phyloP scores from a whole-genome alignment of 164 flowering plant genomes.

The Akebia trifoliata region DNA sequence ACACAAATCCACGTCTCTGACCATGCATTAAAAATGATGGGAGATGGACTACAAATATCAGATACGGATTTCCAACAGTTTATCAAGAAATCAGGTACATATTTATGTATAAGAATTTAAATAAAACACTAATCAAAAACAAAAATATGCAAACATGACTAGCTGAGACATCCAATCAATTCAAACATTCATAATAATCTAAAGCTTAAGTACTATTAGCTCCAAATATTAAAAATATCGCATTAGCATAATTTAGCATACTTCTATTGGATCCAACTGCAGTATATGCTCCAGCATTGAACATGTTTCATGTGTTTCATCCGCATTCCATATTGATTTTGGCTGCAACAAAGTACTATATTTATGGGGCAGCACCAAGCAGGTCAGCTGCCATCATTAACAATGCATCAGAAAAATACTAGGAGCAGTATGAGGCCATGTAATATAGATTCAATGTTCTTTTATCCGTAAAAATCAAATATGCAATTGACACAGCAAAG shows the following conservation, averaged over 20 bases:
- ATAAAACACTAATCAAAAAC: too few relatives aligned
- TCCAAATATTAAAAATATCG: background rate
- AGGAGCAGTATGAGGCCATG: background rate
- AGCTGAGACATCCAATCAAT: too few relatives aligned
- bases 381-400: constrained; percentile 66
- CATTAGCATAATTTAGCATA: constrained; percentile 24
- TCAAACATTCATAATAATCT: background rate
- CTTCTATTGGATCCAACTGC: constrained; percentile 86
- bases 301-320: constrained; percentile 44
- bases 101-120: too few relatives aligned
- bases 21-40: too few relatives aligned
- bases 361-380: constrained; percentile 67
- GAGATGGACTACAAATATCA: too few relatives aligned
- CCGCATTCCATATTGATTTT: constrained; percentile 84
- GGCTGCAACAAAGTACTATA: constrained; percentile 50
- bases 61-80: too few relatives aligned
- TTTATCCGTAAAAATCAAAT: background rate
- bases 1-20: too few relatives aligned
- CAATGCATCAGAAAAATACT: constrained; percentile 9
- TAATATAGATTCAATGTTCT: background rate
- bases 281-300: constrained; percentile 71
- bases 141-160: too few relatives aligned
- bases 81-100: too few relatives aligned
- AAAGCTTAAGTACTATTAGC: background rate
- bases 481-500: background rate